Conservation (phyloP, 441 rosid species). For the Gossypium schwendimanii region DNA sequence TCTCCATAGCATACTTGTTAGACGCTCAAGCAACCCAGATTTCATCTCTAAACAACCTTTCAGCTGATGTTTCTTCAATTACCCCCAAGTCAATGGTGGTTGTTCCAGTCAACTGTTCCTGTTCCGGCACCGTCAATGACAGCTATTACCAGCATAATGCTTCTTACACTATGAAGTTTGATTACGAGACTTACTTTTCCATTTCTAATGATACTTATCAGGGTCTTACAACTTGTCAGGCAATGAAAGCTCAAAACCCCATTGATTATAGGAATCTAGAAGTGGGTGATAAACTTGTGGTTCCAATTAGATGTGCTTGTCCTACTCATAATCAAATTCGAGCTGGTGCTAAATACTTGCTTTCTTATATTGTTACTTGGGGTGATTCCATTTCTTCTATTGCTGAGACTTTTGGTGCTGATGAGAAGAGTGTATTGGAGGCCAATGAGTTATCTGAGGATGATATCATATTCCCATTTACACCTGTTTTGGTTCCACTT, state of each 20-base stretch:
- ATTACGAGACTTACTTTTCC: slow-evolving; percentile 29
- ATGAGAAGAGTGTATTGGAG: slow-evolving; percentile 27
- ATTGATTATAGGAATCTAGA: slow-evolving; percentile 20
- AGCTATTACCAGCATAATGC: slow-evolving; percentile 64
- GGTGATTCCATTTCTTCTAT: slow-evolving; percentile 37
- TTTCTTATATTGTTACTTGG: slow-evolving; percentile 43
- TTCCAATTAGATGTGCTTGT: slow-evolving; percentile 80
- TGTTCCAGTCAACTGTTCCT: slow-evolving; percentile 63
- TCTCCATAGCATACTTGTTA: slow-evolving; percentile 38
- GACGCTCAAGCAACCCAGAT: slow-evolving; percentile 33
- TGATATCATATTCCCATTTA: slow-evolving; percentile 43
- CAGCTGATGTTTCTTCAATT: slow-evolving; percentile 33
- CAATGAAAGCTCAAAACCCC: slow-evolving; percentile 54
- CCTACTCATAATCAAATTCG: slow-evolving; percentile 54
- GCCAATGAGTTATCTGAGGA: slow-evolving; percentile 40
- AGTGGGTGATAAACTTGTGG: slow-evolving; percentile 26
- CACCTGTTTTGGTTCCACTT: slow-evolving; percentile 64
- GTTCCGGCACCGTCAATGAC: slow-evolving; percentile 20
- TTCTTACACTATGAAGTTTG: slow-evolving; percentile 32
- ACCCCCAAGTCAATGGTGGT: slow-evolving; percentile 33
- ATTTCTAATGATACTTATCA: slow-evolving; percentile 75
- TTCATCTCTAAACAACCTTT: slow-evolving; percentile 50
- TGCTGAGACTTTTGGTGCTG: slow-evolving; percentile 39
- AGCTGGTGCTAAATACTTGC: slow-evolving; percentile 42
- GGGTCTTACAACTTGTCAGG: slow-evolving; percentile 79